Evolutionary conservation across 2,329 filamentous ascomycete genomes (phyloP), one percentile per base, ranked within the genome.

Genomic region (Fusarium udum): DNA sequence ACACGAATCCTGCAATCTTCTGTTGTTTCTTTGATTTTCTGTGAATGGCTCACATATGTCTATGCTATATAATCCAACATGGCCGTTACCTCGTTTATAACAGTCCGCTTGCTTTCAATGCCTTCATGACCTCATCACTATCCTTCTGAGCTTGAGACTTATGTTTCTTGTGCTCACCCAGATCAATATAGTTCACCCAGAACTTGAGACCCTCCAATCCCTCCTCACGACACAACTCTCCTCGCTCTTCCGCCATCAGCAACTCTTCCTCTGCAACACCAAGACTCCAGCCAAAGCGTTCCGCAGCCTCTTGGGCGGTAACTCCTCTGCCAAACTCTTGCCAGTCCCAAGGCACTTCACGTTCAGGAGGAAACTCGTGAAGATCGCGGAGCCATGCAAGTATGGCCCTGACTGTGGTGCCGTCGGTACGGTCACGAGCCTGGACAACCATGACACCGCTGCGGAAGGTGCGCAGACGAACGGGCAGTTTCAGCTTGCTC

Each of bases 371-470:
- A 55, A 90, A 86, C 59, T 87, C 85, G 74, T 93, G 93, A 45
- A 96, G 83, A 73, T 93, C 91, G 64, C 89, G 87, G 69, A 98
- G 84, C 95, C 95, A 98, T 3, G 87, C 83, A 32, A 95, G 83
- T 12, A 99, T 82, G 69, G 93, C 88, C 66, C 88, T 90, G 77
- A 97, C 91, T 0, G 95, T 98, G 78, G 94, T 94, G 77, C 97
- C 94, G 79, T 99, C 96, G 2, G 93, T 98, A 70, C 94, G 90
- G 78, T 97, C 95, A 57, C 90, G 89, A 60, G 93, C 91, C 82
- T 98, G 96, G 20, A 98, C 95, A 2, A 98, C 96, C 77, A 97
- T 89, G n/a, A 98, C 90, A 1, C 96, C 96, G 76, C 93, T 97
- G 80, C 93, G 95, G 85, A 99, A 98, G 28, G 92, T 92, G 49